Percentiles rank a stretch among this genome's conserved stretches.
Conservation (phyloP, 192 early-diverging fungal species). For the Linnemannia exigua region DNA sequence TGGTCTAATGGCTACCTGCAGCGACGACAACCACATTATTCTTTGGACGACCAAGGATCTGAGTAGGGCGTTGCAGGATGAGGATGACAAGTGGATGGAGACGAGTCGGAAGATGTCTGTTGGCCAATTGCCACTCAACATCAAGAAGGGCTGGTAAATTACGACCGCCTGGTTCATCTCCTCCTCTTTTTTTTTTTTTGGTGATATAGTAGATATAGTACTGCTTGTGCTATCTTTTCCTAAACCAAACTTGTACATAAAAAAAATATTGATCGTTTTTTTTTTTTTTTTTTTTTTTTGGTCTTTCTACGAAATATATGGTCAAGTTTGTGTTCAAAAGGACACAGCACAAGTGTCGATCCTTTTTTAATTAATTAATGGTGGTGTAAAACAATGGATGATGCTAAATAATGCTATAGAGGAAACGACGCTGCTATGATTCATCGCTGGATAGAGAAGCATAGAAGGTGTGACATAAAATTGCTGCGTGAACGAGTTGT, state of each 20-base stretch:
- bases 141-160: conserved; percentile 52
- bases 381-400: neutral
- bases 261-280: too few species aligned
- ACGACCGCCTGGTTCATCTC: neutral
- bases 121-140: conserved; percentile 16
- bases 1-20: conserved; percentile 41
- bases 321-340: too few species aligned
- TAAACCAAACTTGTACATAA: too few species aligned
- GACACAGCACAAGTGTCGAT: neutral
- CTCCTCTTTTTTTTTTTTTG: neutral
- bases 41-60: conserved; percentile 50
- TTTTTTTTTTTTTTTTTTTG: too few species aligned
- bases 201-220: too few species aligned
- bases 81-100: conserved; percentile 53
- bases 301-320: too few species aligned
- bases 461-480: neutral
- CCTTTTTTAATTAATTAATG: neutral
- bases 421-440: neutral
- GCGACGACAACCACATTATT: conserved; percentile 50
- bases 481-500: neutral
- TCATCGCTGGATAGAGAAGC: neutral
- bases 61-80: conserved; percentile 36
- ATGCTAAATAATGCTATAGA: conserved; percentile 1
- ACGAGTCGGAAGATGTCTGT: neutral
- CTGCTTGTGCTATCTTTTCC: too few species aligned